A percentile compares a stretch with the other conserved stretches of the same genome.
Evolutionary conservation across 768 basidiomycete genomes (phyloP).

Genomic region (Lactarius pseudohatsudake): DNA sequence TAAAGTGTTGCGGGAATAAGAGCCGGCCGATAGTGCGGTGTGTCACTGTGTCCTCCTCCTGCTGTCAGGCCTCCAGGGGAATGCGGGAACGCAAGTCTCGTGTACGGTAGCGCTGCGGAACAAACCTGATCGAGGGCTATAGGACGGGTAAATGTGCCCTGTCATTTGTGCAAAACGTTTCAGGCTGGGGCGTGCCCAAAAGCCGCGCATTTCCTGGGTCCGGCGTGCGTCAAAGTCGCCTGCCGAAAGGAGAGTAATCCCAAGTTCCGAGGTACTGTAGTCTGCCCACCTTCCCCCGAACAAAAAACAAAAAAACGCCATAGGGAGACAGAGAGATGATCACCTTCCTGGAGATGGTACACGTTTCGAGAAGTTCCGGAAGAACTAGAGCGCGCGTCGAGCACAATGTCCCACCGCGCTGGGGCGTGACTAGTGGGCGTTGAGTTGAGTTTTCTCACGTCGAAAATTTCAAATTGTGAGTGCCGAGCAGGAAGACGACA

Average conservation of each 20-base stretch:
- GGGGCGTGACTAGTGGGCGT: neutral
- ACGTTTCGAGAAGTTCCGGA: too few relatives aligned
- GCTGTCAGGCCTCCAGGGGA: neutral
- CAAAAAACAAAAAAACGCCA: neutral
- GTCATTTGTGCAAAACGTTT: neutral
- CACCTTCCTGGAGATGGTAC: neutral
- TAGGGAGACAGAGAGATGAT: neutral
- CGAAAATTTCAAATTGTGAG: neutral
- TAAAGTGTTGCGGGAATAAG: neutral
- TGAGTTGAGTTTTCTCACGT: too few relatives aligned
- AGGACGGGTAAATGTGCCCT: neutral
- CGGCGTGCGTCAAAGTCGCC: neutral
- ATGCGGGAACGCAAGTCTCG: neutral
- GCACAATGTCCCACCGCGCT: neutral
- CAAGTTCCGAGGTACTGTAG: neutral
- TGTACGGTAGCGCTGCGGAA: neutral
- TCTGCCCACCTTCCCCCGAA: neutral
- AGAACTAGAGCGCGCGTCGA: neutral
- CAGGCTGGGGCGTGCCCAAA: neutral
- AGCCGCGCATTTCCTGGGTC: neutral
- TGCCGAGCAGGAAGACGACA: neutral
- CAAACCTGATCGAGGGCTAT: neutral
- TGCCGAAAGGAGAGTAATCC: neutral
- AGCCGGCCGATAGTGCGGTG: too few relatives aligned
- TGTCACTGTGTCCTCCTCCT: neutral